Evolutionary conservation across 371 early-diverging fungal species (phyloP).

Genomic region (Rhizopus stolonifer): DNA sequence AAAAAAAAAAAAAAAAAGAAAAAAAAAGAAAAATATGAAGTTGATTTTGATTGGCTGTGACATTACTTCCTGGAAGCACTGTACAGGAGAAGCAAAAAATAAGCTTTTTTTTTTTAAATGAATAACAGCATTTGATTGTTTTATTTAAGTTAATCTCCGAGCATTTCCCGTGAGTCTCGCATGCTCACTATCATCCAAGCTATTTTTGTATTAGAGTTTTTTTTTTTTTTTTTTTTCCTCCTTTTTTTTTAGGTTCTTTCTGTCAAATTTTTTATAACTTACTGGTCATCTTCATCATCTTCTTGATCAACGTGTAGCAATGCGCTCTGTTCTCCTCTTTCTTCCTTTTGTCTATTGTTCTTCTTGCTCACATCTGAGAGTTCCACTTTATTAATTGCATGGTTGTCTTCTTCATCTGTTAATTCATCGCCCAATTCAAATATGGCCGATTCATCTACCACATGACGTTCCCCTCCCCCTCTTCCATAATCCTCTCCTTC

Average conservation of each 20-base stretch:
- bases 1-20: no score
- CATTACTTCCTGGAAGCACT: no score
- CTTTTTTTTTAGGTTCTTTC: no score
- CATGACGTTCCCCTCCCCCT: conserved; percentile 1
- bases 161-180: conserved; percentile 42
- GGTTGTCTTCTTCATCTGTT: conserved; percentile 49
- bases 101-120: no score
- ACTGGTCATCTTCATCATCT: conserved; percentile 35
- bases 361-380: conserved; percentile 11
- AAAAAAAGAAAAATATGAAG: conserved; percentile 3
- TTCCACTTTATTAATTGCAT: conserved; percentile 19
- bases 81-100: no score
- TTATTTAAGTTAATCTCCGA: conserved; percentile 11
- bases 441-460: conserved; percentile 55
- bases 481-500: conserved; percentile 41
- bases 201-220: no score
- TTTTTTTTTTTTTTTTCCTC: no score
- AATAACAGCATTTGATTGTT: neutral
- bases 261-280: no score
- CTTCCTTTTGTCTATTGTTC: neutral
- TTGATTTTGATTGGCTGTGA: conserved; percentile 1
- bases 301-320: conserved; percentile 35
- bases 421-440: conserved; percentile 70
- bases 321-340: conserved; percentile 27
- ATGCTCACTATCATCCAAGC: conserved; percentile 39